Conservation (phyloP, 2,329 filamentous ascomycete genomes). For the Alternaria panax region DNA sequence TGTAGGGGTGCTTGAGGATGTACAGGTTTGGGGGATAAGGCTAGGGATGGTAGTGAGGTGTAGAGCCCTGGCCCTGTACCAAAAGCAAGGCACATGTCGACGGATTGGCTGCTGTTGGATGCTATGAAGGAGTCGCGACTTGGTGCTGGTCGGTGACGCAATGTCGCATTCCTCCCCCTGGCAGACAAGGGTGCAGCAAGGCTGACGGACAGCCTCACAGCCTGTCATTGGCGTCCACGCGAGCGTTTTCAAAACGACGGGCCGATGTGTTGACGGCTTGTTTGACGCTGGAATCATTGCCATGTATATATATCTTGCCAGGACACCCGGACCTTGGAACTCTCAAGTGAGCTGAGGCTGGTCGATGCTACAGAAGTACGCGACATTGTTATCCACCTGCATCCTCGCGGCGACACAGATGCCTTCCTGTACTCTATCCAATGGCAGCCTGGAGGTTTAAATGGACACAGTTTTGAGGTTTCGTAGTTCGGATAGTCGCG, state of each 20-base stretch:
- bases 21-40: not conserved
- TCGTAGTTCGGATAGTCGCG: not conserved
- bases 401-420: too few relatives aligned
- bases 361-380: not conserved
- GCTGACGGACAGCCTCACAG: constrained; percentile 14
- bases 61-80: constrained; percentile 18
- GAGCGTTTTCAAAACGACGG: constrained; percentile 18
- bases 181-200: constrained; percentile 25
- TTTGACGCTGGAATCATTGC: not conserved
- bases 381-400: not conserved
- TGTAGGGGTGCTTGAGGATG: constrained; percentile 1
- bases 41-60: constrained; percentile 6
- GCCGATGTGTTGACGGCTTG: constrained; percentile 4
- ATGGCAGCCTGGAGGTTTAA: not conserved
- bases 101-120: constrained; percentile 23
- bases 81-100: constrained; percentile 33
- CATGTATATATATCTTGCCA: not conserved
- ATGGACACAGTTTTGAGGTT: not conserved
- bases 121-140: constrained; percentile 35
- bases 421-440: not conserved
- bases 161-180: constrained; percentile 27
- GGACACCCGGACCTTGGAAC: not conserved
- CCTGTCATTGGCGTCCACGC: constrained; percentile 23
- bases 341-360: not conserved
- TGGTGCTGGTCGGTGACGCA: constrained; percentile 33